These are phyloP conservation scores for Ophiosphaerella narmari DNA, from an alignment of 2,329 filamentous ascomycete species.

Conservation along the genomic window DNA sequence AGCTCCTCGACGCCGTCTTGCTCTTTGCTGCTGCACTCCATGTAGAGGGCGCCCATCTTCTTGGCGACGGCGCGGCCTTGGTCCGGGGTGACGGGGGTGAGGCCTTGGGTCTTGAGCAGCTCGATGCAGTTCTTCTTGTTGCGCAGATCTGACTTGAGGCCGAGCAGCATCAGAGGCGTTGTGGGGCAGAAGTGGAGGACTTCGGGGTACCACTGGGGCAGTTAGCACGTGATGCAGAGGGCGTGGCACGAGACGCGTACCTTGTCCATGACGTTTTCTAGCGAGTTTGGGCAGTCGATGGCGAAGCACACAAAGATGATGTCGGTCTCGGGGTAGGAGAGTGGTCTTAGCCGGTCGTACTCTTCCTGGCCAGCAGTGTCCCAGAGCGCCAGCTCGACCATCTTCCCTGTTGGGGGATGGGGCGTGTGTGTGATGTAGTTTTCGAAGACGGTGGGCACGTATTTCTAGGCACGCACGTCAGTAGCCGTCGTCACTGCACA, in stretches of 20 bases:
- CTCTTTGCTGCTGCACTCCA: conserved; percentile 98
- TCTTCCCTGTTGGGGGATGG: conserved; percentile 86
- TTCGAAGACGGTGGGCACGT: conserved; percentile 98
- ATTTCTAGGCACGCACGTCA: conserved; percentile 71
- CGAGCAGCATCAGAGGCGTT: conserved; percentile 92
- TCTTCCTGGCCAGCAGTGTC: conserved; percentile 98
- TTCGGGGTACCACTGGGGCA: conserved; percentile 92
- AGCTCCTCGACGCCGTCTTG: conserved; percentile 96
- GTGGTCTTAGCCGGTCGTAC: conserved; percentile 91
- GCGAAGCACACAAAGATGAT: conserved; percentile 98
- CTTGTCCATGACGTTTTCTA: conserved; percentile 99
- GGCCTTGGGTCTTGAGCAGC: conserved; percentile 95
- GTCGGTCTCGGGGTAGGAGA: conserved; percentile 98
- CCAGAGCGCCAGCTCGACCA: conserved; percentile 95
- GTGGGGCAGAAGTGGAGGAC: conserved; percentile 98
- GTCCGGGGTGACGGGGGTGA: conserved; percentile 90
- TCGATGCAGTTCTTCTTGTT: conserved; percentile 97
- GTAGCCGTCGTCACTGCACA: background rate
- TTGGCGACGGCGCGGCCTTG: conserved; percentile 86
- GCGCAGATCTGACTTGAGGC: conserved; percentile 95
- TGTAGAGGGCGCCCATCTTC: conserved; percentile 94
- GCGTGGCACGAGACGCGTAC: conserved; percentile 53
- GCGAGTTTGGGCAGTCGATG: conserved; percentile 96
- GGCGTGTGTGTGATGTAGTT: conserved; percentile 99
- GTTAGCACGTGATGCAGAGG: conserved; percentile 28